A percentile compares a stretch with the other conserved stretches of the same genome.
Conservation (phyloP, 2,329 filamentous ascomycete species). For the Aspergillus phoenicis region DNA sequence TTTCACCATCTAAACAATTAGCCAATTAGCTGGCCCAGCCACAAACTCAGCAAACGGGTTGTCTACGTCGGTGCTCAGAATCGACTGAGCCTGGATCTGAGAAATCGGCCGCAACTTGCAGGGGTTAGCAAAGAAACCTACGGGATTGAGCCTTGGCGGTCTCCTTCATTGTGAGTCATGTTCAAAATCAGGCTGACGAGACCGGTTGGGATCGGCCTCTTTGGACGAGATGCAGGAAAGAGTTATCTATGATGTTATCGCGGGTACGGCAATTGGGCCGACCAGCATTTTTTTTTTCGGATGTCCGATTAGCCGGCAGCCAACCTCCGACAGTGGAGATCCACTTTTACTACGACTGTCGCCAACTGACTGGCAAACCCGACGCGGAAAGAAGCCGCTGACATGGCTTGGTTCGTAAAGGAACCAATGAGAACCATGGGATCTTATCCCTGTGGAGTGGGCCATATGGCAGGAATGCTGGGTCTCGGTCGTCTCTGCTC, state of each 20-base stretch:
- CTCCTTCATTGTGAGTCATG: background rate
- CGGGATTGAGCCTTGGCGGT: background rate
- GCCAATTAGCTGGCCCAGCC: background rate
- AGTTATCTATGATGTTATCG: background rate
- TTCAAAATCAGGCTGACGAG: background rate
- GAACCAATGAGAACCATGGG: background rate
- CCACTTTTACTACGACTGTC: background rate
- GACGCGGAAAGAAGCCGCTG: constrained; percentile 1
- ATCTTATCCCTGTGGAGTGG: background rate
- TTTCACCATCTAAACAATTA: background rate
- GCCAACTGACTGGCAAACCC: background rate
- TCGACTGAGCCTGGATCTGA: background rate
- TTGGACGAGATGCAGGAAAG: background rate
- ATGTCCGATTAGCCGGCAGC: constrained; percentile 4
- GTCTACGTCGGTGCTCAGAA: background rate
- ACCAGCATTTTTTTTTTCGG: constrained; percentile 1
- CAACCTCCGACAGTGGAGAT: constrained; percentile 8
- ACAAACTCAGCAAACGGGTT: background rate
- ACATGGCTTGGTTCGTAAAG: background rate
- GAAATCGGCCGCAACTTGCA: background rate
- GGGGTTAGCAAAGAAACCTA: background rate
- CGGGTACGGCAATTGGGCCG: background rate
- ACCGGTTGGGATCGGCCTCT: background rate
- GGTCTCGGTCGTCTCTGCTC: constrained; percentile 3
- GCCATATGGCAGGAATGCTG: background rate